Base-by-base conservation (phyloP, 495 filamentous ascomycete species). In the Elaphomyces granulatus region DNA sequence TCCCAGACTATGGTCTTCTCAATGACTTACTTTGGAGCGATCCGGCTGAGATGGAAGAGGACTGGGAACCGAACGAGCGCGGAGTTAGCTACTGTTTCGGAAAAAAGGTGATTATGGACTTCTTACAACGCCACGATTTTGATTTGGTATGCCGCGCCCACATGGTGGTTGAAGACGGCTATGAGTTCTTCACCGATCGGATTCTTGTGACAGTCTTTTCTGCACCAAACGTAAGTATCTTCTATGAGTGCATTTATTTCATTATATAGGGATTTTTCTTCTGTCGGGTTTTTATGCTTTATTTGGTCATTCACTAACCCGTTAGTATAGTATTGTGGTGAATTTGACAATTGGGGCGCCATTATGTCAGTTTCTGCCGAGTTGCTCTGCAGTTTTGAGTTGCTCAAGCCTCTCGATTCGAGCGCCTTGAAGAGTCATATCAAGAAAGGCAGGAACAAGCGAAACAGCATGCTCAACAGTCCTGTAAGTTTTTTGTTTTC, bases 131-230 rank as follows among this genome's bases (percentile, higher is more conserved):
- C 26, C 88, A 96, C 55, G 90, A 99, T 52, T 99, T 99, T 55
- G 90, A 99, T 59, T 61, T 99, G 26, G 87, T 99, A 21, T 96
- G 92, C 56, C 74, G 90, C 36, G 90, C 90, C 37, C 90, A 99
- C 66, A 99, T 99, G 90, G 90, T 99, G 36, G 90, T 99, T 14
- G 90, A 99, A 55, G 90, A 99, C 62, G 90, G 90, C 10, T 99
- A 99, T 63, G 90, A 99, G 50, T 99, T 99, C 59, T 99, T 95
- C 54, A 90, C 83, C 37, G 90, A 99, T 50, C 75, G 90, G 32
- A 81, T 95, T 41, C 61, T 99, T 19, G 90, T 99, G 37, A 99
- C 90, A 1, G 90, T 99, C 8, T 99, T 98, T 53, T 94, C 87
- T 39, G 90, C 90, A 18, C 90, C 90, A 16, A 99, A 98, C 51